Base-by-base conservation (phyloP, 106 monocot species). In the Dactylorhiza incarnata region DNA sequence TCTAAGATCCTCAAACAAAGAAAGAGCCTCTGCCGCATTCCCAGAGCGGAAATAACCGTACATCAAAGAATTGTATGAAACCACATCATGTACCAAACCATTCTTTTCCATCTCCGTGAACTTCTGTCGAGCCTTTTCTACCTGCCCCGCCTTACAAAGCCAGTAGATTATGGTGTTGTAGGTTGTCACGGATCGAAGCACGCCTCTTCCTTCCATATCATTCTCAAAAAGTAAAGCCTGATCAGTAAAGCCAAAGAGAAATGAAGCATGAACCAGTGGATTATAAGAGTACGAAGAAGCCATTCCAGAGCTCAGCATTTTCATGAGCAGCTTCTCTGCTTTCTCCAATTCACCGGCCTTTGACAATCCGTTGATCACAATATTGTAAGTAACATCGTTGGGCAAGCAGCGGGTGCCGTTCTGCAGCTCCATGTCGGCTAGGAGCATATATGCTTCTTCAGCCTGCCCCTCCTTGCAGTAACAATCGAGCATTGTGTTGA, bases 401-500 rank as follows among this genome's bases (percentile, higher is more conserved):
- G 89, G 89, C 53, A 82, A 63, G 68, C 83, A 88, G 7, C 78
- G 77, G 14, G 78, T 76, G 6, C 16, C 51, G 3, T 48, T 78
- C 25, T 79, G 67, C 75, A 70, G 75, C 79, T 90, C 88, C 77
- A 95, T 92, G 45, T 88, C 87, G 9, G 66, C 54, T 9, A 90
- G 29, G 26, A 92, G 54, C 6, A 47, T 78, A 56, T 82, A 56
- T 0, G 90, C 95, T 68, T 86, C 86, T 9, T 87, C 81, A 10
- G 78, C 68, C 68, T 82, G 83, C 51, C 89, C 90, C 48, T 83
- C 90, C 79, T 88, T 95, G 51, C 83, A 92, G 52, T 81, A 90
- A 19, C 85, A 92, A 87, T 90, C 90, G 11, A 95, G 81, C 85
- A 95, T 80, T 0, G 88, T 95, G 50, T 95, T 95, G 73, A 85